Evolutionary conservation across 1,139 yeast species (phyloP), one percentile per base, ranked within the genome.

Genomic region (Zygosaccharomyces pseudobailii): DNA sequence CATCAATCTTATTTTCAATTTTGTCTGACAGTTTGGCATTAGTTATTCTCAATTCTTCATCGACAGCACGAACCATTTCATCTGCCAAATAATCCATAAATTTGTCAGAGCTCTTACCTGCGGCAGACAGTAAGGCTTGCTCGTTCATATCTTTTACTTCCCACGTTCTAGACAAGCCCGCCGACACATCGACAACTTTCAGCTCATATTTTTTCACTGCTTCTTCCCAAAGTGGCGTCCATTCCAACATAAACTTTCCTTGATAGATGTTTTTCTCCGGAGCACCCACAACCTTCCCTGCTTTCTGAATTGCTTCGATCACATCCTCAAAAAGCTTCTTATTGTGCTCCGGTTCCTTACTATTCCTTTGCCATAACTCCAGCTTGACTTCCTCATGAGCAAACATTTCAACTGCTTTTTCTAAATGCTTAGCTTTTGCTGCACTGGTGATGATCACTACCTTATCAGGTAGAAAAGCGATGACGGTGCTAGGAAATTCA

Each of bases 401-500:
- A 43, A 63, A 63, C 10, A 59, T 40, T 10, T 54, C 56, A 4
- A 55, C 45, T 6, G 62, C 61, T 24, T 55, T 56, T 19, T 74
- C 76, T 59, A 90, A 71, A 68, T 89, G 85, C 64, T 84, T 87
- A 43, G 95, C 89, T 61, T 90, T 90, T n/a, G 89, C 88, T 45
- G 82, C 84, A 32, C 94, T 83, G 0, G 97, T 90, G 50, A 90
- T 75, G 50, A 92, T 73, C 13, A 80, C 70, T 42, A 83, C 72
- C 58, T 80, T 80, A 39, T 78, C 78, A 47, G 77, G 75, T 5
- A 87, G 78, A 51, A 90, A 71, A 45, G 77, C 80, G 50, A 92
- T 69, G 37, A 82, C 83, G 1, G 97, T 89, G 48, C 95, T 94
- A 21, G 96, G 95, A 63, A 92, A 90, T 65, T 94, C 97, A 65